Base-by-base conservation (phyloP, 345 rosid genomes). In the Toxicodendron radicans region DNA sequence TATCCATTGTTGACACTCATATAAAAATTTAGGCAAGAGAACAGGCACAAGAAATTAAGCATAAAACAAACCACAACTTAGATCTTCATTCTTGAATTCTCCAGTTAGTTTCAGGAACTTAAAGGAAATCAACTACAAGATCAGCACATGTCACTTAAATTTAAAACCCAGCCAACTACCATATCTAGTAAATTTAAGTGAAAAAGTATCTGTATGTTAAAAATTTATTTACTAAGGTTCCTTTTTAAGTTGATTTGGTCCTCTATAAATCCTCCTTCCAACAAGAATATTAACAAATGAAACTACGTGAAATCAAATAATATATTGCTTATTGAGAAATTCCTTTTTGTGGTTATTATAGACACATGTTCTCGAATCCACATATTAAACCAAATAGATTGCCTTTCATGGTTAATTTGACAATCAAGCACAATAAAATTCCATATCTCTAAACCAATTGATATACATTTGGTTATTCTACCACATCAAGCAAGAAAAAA, bases 81-180 rank as follows among this genome's bases (percentile, higher is more conserved):
- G 30, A 54, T 48, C 7, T 11, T 38, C 7, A 8, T 4, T 64
- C 45, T 23, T 27, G 7, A 21, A 5, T 38, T 56, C 20, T 21
- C 60, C 72, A 20, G 32, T 54, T 69, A 69, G 14, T 21, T 68
- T 69, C 41, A 38, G 8, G 35, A 69, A n/a, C 53, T n/a, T 57
- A 45, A 70, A 23, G 41, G 5, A 45, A 68, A 45, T 18, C 3
- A n/a, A 32, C 61, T 20, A 56, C 33, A 0, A 68, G 35, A 53
- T 54, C n/a, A 69, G 13, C 27, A 41, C 27, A 41, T 21, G 14
- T 9, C 52, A 57, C 35, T 70, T 58, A n/a, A 41, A 3, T 56
- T 14, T 4, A 1, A 58, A 38, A 41, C n/a, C 33, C 24, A 14
- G 35, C 73, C 21, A 69, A 38, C 21, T 7, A 30, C 32, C 57